phyloP scores from a whole-genome alignment of 2,329 filamentous ascomycete genomes.

The Colletotrichum chlorophyti region DNA sequence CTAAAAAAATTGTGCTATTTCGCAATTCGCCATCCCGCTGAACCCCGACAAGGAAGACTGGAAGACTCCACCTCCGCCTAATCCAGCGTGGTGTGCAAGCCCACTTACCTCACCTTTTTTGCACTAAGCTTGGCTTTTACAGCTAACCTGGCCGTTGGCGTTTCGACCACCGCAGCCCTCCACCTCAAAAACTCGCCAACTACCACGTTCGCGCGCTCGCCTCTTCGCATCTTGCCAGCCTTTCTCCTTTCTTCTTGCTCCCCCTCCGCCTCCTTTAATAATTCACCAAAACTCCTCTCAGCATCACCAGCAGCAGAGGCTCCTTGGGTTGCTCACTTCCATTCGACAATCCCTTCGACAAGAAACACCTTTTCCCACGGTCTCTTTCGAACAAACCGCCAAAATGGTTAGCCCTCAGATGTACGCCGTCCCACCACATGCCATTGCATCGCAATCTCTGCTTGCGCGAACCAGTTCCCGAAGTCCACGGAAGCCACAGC shows the following conservation, averaged over 20 bases:
- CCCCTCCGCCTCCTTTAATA: not conserved
- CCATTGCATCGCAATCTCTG: not conserved
- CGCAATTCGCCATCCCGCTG: constrained; percentile 24
- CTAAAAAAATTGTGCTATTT: constrained; percentile 10
- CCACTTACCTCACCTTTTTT: constrained; percentile 20
- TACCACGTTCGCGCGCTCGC: constrained; percentile 10
- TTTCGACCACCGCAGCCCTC: constrained; percentile 29
- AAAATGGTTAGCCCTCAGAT: constrained; percentile 38
- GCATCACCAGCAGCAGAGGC: constrained; percentile 9
- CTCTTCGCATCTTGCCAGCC: constrained; percentile 12
- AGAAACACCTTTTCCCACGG: not conserved
- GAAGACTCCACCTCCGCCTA: constrained; percentile 12
- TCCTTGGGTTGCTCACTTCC: not conserved
- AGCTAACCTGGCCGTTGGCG: not conserved
- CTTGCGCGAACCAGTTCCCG: not conserved
- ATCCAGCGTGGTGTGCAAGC: too few relatives aligned
- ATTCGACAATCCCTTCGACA: not conserved
- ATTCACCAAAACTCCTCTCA: not conserved
- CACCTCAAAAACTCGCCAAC: constrained; percentile 24
- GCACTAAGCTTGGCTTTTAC: constrained; percentile 2
- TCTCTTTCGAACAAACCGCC: constrained; percentile 15
- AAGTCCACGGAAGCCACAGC: not conserved
- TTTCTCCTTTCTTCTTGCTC: not conserved
- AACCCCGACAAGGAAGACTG: constrained; percentile 20
- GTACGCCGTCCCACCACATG: constrained; percentile 28